Base-by-base conservation (phyloP, 352 stramenopile species). In the Pythium plurisporium region DNA sequence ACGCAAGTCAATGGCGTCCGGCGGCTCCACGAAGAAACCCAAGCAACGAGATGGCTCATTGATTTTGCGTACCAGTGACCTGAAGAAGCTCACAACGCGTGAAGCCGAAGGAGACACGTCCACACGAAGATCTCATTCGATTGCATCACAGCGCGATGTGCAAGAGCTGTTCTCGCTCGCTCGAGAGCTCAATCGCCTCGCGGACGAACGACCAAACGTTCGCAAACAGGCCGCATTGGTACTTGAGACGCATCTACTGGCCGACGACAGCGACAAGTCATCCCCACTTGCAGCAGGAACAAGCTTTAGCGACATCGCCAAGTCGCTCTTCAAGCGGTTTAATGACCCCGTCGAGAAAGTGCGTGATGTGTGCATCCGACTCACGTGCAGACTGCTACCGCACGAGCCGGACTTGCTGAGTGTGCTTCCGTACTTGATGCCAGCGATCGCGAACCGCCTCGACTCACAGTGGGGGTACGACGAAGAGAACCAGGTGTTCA, bases 261-360 rank as follows among this genome's bases (percentile, higher is more conserved):
- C 19, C n/a, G n/a, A n/a, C n/a, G n/a, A n/a, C 11, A 3, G 25
- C 1, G 23, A 34, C 2, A 34, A 67, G 20, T 23, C 30, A 22
- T 10, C 20, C 0, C 11, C 19, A 1, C 22, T 49, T 49, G 27
- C 30, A 46, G 42, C 64, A 9, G 22, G 40, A 15, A 52, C 15
- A 7, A 33, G 30, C 0, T 83, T 93, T 51, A 52, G 53, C 10
- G 67, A 77, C 30, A 71, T 92, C 27, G 79, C 78, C 36, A 92
- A 91, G 43, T 69, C 77, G 20, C 60, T 94, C 11, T 89, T 94
- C 59, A 90, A 86, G 61, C 79, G 82, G 25, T 91, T 94, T 48
- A 91, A 89, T 46, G 84, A 92, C 57, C 77, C 76, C 7, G 58
- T 91, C 8, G 84, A 94, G 34, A 91, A 89, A 42, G 79, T 92